Conservation (phyloP, 2,329 filamentous ascomycete species). For the Sporothrix inflata region DNA sequence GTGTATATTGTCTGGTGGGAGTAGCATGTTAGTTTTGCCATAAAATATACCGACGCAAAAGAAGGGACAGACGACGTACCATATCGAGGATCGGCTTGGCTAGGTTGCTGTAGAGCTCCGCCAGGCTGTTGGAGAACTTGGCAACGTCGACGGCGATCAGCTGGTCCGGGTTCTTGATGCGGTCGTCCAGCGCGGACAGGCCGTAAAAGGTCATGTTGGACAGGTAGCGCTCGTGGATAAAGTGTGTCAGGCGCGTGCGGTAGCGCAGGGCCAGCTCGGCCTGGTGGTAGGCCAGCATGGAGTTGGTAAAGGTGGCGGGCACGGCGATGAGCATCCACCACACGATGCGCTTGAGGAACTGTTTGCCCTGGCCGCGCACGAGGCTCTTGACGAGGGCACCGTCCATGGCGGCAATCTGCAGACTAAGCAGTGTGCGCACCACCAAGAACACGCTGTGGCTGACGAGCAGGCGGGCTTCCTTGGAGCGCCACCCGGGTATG, state of each 20-base stretch:
- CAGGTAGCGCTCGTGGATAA: constrained; percentile 94
- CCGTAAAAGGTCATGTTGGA: constrained; percentile 99
- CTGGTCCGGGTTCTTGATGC: constrained; percentile 98
- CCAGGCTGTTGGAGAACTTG: constrained; percentile 92
- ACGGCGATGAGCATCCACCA: constrained; percentile 99
- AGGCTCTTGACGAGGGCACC: constrained; percentile 89
- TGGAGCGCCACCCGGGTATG: constrained; percentile 85
- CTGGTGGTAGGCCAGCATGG: constrained; percentile 98
- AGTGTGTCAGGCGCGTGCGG: constrained; percentile 86
- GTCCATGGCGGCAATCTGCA: constrained; percentile 96
- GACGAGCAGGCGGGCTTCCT: constrained; percentile 81
- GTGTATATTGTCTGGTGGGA: constrained; percentile 76
- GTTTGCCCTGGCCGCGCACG: constrained; percentile 86
- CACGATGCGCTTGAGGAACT: constrained; percentile 83
- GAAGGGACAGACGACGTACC: constrained; percentile 50
- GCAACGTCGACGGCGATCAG: constrained; percentile 95
- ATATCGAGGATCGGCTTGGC: constrained; percentile 95
- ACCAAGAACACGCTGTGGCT: constrained; percentile 95
- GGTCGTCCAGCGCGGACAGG: constrained; percentile 89
- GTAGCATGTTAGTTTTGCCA: neutral
- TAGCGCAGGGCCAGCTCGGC: constrained; percentile 93
- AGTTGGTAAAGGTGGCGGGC: constrained; percentile 97
- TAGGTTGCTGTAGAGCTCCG: constrained; percentile 93
- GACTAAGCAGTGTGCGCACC: constrained; percentile 83
- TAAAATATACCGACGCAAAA: neutral